Evolutionary conservation across 177 flowering plant species (phyloP).

Genomic region (Tripterygium wilfordii): DNA sequence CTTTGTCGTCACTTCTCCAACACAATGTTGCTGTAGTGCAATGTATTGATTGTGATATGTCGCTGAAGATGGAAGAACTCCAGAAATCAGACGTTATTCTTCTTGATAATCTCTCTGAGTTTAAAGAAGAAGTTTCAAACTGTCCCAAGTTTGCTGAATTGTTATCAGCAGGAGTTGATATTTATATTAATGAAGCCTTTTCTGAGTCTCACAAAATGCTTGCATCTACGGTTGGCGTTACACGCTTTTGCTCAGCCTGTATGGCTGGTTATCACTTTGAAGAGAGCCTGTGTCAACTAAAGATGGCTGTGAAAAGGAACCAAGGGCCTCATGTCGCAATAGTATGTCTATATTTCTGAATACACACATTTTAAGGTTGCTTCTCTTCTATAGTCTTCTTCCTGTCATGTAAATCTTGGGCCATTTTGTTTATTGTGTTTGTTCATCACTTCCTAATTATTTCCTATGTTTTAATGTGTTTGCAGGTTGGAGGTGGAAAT

Average conservation of each 20-base stretch:
- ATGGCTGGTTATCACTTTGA: constrained; percentile 85
- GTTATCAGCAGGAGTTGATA: constrained; percentile 63
- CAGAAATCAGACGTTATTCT: constrained; percentile 43
- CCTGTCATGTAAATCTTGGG: too few species aligned
- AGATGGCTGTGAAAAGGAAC: constrained; percentile 26
- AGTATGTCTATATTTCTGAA: constrained; percentile 37
- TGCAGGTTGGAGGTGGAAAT: constrained; percentile 90
- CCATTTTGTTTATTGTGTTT: too few species aligned
- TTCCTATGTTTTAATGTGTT: background rate
- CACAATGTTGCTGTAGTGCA: constrained; percentile 44
- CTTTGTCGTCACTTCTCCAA: constrained; percentile 54
- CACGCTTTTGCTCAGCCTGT: constrained; percentile 56
- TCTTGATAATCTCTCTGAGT: constrained; percentile 56
- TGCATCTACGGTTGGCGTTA: constrained; percentile 80
- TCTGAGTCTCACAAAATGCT: constrained; percentile 75
- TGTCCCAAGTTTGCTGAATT: constrained; percentile 46
- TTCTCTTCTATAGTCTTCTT: background rate
- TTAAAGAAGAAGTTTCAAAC: constrained; percentile 63
- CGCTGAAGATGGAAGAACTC: constrained; percentile 19
- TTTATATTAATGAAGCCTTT: constrained; percentile 83
- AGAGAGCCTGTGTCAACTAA: constrained; percentile 43
- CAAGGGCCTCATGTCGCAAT: constrained; percentile 58
- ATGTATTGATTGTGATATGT: constrained; percentile 19
- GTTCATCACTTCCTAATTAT: background rate
- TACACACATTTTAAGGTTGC: background rate